Evolutionary conservation across 2,329 filamentous ascomycete genomes (phyloP).

Genomic region (Gaeumannomyces tritici): DNA sequence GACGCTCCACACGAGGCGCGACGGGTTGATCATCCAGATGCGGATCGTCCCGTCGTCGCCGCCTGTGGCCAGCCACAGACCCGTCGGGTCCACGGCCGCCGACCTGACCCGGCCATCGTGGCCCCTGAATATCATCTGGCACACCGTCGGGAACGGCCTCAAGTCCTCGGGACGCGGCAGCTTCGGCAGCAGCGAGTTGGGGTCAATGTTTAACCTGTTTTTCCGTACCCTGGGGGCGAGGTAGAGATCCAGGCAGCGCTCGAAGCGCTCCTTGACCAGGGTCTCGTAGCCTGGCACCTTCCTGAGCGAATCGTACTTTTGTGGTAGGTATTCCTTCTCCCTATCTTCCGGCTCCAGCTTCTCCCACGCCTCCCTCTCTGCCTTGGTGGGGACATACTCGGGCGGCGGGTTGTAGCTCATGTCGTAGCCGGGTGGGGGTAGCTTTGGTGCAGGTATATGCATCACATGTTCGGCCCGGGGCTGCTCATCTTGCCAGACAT

Average conservation of each 20-base stretch:
- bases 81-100: conserved; percentile 75
- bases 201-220: conserved; percentile 94
- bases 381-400: conserved; percentile 82
- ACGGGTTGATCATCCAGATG: conserved; percentile 81
- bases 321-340: conserved; percentile 79
- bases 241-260: conserved; percentile 90
- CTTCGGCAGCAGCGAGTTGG: conserved; percentile 83
- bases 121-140: conserved; percentile 76
- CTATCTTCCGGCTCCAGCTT: conserved; percentile 80
- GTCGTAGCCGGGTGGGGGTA: conserved; percentile 87
- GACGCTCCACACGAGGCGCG: conserved; percentile 78
- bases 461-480: conserved; percentile 76
- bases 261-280: conserved; percentile 93
- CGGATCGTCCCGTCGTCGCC: conserved; percentile 90
- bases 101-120: conserved; percentile 83
- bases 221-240: conserved; percentile 85
- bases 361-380: conserved; percentile 80
- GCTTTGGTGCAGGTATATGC: conserved; percentile 90
- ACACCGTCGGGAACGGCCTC: conserved; percentile 87
- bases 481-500: conserved; percentile 91
- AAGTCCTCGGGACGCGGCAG: conserved; percentile 88
- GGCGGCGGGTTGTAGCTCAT: conserved; percentile 93
- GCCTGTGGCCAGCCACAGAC: conserved; percentile 79
- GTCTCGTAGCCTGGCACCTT: conserved; percentile 85
- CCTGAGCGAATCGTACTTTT: conserved; percentile 72